Evolutionary conservation across 169 alveolate species (phyloP).

Genomic region (Amoebophrya sp.): DNA sequence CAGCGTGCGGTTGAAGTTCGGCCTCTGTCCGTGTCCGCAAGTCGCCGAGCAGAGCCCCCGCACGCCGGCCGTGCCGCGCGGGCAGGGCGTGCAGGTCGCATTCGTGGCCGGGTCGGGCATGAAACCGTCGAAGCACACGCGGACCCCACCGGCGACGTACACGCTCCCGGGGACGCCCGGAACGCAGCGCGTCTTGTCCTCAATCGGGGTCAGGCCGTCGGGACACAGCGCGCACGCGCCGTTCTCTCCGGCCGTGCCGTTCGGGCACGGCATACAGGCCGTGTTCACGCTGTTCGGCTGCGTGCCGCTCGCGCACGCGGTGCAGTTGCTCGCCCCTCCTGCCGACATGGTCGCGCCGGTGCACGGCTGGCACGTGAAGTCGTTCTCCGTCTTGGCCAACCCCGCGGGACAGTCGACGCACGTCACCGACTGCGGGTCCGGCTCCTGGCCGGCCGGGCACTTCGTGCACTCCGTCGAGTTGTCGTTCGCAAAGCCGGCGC

Average conservation of each 20-base stretch:
- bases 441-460: neutral
- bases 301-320: neutral
- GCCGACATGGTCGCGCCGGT: neutral
- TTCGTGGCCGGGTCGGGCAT: neutral
- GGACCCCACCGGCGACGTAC: neutral
- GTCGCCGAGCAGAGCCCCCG: neutral
- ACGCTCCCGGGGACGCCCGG: neutral
- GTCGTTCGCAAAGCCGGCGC: neutral
- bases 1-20: neutral
- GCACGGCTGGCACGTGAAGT: neutral
- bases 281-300: neutral
- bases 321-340: neutral
- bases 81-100: neutral
- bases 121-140: neutral
- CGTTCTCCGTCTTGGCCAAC: neutral
- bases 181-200: neutral
- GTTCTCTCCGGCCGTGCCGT: neutral
- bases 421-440: neutral
- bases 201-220: neutral
- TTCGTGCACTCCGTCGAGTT: neutral
- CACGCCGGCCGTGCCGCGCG: neutral
- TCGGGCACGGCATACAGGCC: neutral
- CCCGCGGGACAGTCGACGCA: neutral
- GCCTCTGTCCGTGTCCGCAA: neutral
- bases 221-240: neutral